These are phyloP conservation scores for Trametes punicea DNA, from an alignment of 768 basidiomycete genomes.

Conservation along the genomic window DNA sequence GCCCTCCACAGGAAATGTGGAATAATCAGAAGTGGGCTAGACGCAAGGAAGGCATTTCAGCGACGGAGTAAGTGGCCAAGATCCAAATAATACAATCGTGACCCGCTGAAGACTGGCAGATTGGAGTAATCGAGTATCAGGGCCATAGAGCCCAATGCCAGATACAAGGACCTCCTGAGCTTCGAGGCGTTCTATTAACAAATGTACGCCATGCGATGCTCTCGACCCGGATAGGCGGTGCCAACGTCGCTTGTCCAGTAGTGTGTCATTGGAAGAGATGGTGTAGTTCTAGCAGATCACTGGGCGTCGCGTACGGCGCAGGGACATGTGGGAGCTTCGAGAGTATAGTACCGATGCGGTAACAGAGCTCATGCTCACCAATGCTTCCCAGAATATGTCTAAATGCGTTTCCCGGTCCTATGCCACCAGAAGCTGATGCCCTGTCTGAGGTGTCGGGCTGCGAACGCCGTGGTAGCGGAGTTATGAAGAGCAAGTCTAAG, in stretches of 20 bases:
- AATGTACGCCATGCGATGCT: background rate
- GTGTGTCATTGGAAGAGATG: background rate
- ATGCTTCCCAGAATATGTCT: background rate
- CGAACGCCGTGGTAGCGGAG: background rate
- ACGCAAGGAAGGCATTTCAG: background rate
- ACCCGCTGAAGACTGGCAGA: background rate
- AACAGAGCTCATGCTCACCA: too few species aligned
- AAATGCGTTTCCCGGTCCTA: background rate
- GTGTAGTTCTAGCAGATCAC: background rate
- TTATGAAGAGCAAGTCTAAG: slow-evolving; percentile 1
- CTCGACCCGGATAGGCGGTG: background rate
- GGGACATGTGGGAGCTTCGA: too few species aligned
- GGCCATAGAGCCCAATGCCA: background rate
- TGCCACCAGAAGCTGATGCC: background rate
- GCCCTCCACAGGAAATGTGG: background rate
- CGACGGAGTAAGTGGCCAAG: background rate
- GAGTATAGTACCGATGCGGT: too few species aligned
- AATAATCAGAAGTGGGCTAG: background rate
- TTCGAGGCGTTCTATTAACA: background rate
- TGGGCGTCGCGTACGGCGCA: background rate
- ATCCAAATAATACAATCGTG: background rate
- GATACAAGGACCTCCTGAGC: background rate
- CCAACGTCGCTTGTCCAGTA: background rate
- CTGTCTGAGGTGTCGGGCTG: background rate
- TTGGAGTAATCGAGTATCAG: background rate